Conservation (phyloP, 495 filamentous ascomycete genomes). For the Chaetomium fimeti region DNA sequence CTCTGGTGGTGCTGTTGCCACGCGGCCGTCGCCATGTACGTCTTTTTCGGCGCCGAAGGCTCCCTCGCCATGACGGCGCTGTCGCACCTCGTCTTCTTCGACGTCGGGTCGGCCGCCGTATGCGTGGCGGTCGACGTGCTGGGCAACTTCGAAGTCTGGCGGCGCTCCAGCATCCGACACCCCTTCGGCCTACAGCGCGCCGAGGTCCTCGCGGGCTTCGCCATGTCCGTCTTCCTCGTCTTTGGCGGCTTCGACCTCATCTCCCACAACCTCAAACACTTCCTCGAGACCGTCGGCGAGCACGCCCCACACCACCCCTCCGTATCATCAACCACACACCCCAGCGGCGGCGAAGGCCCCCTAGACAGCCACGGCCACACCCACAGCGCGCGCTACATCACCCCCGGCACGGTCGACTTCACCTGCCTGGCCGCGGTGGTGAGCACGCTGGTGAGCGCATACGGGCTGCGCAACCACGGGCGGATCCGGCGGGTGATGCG, state of each 20-base stretch:
- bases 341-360: background rate
- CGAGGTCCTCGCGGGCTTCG: slow-evolving; percentile 94
- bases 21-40: slow-evolving; percentile 72
- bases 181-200: slow-evolving; percentile 89
- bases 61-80: slow-evolving; percentile 91
- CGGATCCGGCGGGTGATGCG: slow-evolving; percentile 82
- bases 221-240: slow-evolving; percentile 87
- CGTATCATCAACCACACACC: slow-evolving; percentile 44
- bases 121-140: slow-evolving; percentile 91
- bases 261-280: slow-evolving; percentile 86
- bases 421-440: slow-evolving; percentile 84
- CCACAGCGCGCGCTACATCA: slow-evolving; percentile 44
- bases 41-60: slow-evolving; percentile 78
- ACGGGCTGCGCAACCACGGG: slow-evolving; percentile 85
- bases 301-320: slow-evolving; percentile 69
- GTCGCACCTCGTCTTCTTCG: slow-evolving; percentile 90
- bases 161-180: slow-evolving; percentile 84
- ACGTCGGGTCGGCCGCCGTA: slow-evolving; percentile 87
- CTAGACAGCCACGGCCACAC: background rate
- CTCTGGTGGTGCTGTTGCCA: slow-evolving; percentile 90
- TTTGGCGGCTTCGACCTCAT: slow-evolving; percentile 97
- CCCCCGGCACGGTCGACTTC: slow-evolving; percentile 71
- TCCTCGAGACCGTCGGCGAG: slow-evolving; percentile 60
- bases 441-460: slow-evolving; percentile 82
- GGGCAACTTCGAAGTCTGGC: slow-evolving; percentile 97